Evolutionary conservation across 2,329 filamentous ascomycete genomes (phyloP).

Genomic region (Colletotrichum musae): DNA sequence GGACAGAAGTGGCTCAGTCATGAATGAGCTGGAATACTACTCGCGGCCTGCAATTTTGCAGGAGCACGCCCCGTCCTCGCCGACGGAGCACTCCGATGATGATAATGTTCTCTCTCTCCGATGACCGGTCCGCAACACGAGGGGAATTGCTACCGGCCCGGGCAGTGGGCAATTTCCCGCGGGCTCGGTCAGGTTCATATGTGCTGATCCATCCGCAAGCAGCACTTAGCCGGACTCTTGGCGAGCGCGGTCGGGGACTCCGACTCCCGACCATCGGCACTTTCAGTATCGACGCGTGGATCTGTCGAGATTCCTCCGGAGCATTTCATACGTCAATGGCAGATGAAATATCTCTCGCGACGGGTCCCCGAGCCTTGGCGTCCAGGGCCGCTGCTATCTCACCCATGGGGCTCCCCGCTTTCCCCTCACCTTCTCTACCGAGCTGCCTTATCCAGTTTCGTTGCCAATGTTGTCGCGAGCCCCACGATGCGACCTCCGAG

Average conservation of each 20-base stretch:
- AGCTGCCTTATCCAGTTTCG: conserved; percentile 42
- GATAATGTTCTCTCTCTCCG: background rate
- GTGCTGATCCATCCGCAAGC: conserved; percentile 10
- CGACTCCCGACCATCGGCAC: conserved; percentile 30
- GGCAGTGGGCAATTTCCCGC: conserved; percentile 7
- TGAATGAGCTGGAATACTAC: background rate
- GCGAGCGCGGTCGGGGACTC: conserved; percentile 20
- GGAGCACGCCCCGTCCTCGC: background rate
- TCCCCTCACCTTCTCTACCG: conserved; percentile 35
- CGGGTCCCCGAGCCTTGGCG: conserved; percentile 29
- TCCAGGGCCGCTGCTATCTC: conserved; percentile 33
- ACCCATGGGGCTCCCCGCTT: conserved; percentile 33
- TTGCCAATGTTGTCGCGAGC: conserved; percentile 39
- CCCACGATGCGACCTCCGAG: background rate
- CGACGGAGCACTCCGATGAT: background rate
- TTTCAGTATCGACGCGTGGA: conserved; percentile 21
- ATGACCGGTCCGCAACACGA: background rate
- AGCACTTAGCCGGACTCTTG: conserved; percentile 10
- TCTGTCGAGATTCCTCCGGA: background rate
- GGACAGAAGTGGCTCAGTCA: background rate
- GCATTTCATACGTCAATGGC: conserved; percentile 36
- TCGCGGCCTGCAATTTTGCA: background rate
- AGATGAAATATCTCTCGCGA: conserved; percentile 20
- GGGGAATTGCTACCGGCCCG: background rate
- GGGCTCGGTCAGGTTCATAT: conserved; percentile 10